Conservation (phyloP, 2,329 filamentous ascomycete species). For the Trichoderma atroviride region DNA sequence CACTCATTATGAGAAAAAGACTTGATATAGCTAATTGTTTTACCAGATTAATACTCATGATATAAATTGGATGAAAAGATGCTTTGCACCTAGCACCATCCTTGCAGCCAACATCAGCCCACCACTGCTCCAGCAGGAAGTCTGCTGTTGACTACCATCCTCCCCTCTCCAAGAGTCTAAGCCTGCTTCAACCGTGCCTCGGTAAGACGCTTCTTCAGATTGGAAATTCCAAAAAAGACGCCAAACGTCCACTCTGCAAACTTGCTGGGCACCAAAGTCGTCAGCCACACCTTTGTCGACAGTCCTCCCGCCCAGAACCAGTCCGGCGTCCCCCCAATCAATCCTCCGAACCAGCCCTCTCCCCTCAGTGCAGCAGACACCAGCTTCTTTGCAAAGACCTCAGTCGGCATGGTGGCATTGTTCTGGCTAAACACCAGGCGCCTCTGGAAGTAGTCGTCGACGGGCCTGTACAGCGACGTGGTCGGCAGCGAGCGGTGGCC, state of each 20-base stretch:
- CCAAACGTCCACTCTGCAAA: conserved; percentile 37
- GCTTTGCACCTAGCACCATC: not conserved
- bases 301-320: conserved; percentile 43
- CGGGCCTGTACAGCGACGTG: conserved; percentile 51
- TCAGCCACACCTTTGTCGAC: conserved; percentile 36
- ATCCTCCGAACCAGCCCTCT: conserved; percentile 40
- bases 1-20: not conserved
- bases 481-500: conserved; percentile 46
- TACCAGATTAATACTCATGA: too few relatives aligned
- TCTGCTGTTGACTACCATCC: not conserved
- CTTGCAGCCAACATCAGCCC: not conserved
- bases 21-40: not conserved
- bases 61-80: not conserved
- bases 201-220: conserved; percentile 30
- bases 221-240: conserved; percentile 37
- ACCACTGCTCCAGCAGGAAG: not conserved
- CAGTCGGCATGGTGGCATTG: conserved; percentile 48
- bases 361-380: conserved; percentile 48
- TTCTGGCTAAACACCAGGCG: conserved; percentile 54
- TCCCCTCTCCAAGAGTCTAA: conserved; percentile 14
- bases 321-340: conserved; percentile 40
- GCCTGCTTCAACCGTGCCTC: conserved; percentile 34
- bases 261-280: conserved; percentile 34
- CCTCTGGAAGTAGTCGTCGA: conserved; percentile 50
- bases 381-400: conserved; percentile 48